Base-by-base conservation (phyloP, 1,284 basidiomycete species). In the Neolentinus lepideus region DNA sequence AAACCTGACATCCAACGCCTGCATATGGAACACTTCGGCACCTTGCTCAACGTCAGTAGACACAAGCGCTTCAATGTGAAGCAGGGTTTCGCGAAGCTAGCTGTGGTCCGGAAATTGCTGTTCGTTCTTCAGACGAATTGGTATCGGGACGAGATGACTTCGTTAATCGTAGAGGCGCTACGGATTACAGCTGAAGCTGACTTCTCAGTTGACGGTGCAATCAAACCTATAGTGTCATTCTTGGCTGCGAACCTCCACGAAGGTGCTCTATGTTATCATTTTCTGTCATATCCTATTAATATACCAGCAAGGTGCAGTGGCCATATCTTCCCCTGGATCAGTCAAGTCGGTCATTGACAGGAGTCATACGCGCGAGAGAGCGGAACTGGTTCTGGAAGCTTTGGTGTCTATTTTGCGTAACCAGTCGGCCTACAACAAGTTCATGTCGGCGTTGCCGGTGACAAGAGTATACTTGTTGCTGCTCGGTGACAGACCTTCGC, bases 181-280 rank as follows among this genome's bases (percentile, higher is more conserved):
- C 75, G 73, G 48, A 72, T 77, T 2, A 75, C 81, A 3, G 76
- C 81, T 43, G 77, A 83, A 61, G 76, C 83, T 0, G 75, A 79
- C 22, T 92, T 90, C 63, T 77, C 79, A 1, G 76, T 82, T 36
- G 88, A 89, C 22, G 82, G 85, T 48, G 79, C 81, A 0, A 89
- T 96, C 63, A 94, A 94, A 64, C 90, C 92, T 0, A 70, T 94
- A 0, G 84, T 94, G 2, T 88, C 92, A 0, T 97, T 91, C 65
- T 71, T 96, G 10, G 90, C 92, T 14, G 88, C 90, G 0, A 88
- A 90, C 62, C 69, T 94, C n/a, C 85, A 88, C 61, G 82, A 83
- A 66, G 77, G 89, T 88, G 38, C 38, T 43, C 19, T n/a, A 58
- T 57, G 80, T 63, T 11, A 26, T 21, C 29, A 27, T 45, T 54